phyloP scores from a whole-genome alignment of 768 basidiomycete genomes.

The Lentinula aciculospora region DNA sequence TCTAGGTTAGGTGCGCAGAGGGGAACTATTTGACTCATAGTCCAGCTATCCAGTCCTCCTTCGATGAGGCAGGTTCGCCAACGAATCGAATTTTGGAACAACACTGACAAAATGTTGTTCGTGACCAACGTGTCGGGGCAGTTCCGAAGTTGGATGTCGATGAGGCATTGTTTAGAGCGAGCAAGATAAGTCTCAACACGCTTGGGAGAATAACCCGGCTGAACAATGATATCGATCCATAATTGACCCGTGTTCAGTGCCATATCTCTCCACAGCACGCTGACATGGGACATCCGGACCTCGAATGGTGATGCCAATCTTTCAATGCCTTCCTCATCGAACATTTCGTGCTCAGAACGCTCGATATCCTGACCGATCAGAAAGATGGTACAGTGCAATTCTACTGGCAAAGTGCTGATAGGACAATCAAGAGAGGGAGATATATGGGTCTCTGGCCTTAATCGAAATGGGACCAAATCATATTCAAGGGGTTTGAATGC shows the following conservation, averaged over 20 bases:
- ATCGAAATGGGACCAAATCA: too few relatives aligned
- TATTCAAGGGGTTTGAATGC: too few relatives aligned
- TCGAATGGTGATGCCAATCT: slow-evolving; percentile 24
- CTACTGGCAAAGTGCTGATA: slow-evolving; percentile 22
- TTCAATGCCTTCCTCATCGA: not conserved
- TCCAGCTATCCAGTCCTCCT: slow-evolving; percentile 9
- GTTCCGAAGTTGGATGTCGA: slow-evolving; percentile 27
- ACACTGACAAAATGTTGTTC: not conserved
- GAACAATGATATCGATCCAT: slow-evolving; percentile 34
- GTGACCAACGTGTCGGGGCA: not conserved
- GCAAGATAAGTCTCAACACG: slow-evolving; percentile 23
- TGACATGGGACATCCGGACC: slow-evolving; percentile 32
- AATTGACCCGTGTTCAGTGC: slow-evolving; percentile 19
- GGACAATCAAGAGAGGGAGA: not conserved
- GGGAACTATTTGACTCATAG: not conserved
- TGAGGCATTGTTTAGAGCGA: slow-evolving; percentile 24
- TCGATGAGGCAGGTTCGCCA: slow-evolving; percentile 21
- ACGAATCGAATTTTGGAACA: not conserved
- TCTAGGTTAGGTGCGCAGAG: not conserved
- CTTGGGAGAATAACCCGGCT: slow-evolving; percentile 13
- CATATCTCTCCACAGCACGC: slow-evolving; percentile 29
- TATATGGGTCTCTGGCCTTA: too few relatives aligned
- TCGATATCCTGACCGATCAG: slow-evolving; percentile 17
- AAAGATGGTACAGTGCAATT: slow-evolving; percentile 28
- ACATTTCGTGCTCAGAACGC: not conserved